Base-by-base conservation (phyloP, 2,329 filamentous ascomycete genomes). In the Leptographium galeiforme region DNA sequence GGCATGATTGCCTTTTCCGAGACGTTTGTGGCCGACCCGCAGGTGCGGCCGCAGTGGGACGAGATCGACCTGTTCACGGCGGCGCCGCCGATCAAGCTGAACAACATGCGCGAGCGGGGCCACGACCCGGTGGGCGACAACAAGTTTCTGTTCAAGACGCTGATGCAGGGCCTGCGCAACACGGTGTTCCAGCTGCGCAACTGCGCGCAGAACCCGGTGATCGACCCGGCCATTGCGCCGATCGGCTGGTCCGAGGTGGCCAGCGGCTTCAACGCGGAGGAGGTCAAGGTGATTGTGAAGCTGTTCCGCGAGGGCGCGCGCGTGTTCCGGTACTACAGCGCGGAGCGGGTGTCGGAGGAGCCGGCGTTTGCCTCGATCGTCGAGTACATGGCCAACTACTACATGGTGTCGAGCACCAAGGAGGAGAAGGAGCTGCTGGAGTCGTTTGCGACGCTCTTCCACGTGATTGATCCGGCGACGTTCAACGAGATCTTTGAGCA, bases 401-500 rank as follows among this genome's bases (percentile, higher is more conserved):
- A 95, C 66, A 95, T 95, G 79, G 83, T 93, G 44, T 91, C 89
- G 0, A 95, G 89, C 66, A 86, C 82, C 57, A 94, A 95, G 62
- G 94, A 98, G 64, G 94, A 98, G 68, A 98, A 98, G 66, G 93
- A 98, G 53, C 76, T 98, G 10, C 76, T 99, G 8, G 94, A 98
- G 72, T 95, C 89, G 2, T 99, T 99, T 66, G 93, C 91, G 2
- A 97, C 93, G 0, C 90, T 98, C 33, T 98, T 99, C 65, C 93
- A 98, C 66, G 94, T 91, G 68, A 93, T 99, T 58, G 93, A 99
- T 64, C 93, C 93, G 2, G 93, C 94, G 12, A 96, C 91, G 0
- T 98, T 99, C 65, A 90, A 98, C 63, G 93, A 99, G 70, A 89
- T 98, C 43, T 99, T 98, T 67, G 88, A 95, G 65, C 88, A 90